phyloP scores from a whole-genome alignment of 192 early-diverging fungal species.

The Entomortierella chlamydospora region DNA sequence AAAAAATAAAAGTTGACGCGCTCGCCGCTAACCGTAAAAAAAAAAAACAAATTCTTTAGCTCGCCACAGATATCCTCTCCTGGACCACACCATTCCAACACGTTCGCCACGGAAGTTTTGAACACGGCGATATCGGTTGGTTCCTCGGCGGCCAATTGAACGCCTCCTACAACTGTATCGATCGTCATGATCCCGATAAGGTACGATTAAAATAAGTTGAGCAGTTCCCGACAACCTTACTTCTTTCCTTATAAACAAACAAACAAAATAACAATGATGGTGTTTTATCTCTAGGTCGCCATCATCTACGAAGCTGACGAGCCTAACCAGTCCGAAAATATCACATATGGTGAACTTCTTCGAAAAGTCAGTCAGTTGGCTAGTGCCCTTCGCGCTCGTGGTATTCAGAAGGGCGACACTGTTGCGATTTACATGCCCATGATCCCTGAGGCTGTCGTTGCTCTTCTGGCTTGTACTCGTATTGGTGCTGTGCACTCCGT shows the following conservation, averaged over 20 bases:
- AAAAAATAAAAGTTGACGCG: not conserved
- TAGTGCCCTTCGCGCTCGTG: slow-evolving; percentile 82
- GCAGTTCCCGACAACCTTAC: no score
- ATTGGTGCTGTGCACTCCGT: slow-evolving; percentile 94
- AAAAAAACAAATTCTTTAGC: slow-evolving; percentile 23
- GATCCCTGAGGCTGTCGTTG: slow-evolving; percentile 92
- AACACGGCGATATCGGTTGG: slow-evolving; percentile 92
- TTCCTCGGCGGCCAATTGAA: slow-evolving; percentile 93
- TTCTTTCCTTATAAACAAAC: no score
- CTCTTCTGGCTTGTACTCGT: slow-evolving; percentile 94
- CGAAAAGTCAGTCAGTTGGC: slow-evolving; percentile 85
- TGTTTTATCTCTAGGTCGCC: no score
- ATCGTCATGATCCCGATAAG: slow-evolving; percentile 91
- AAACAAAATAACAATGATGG: no score
- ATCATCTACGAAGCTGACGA: slow-evolving; percentile 93
- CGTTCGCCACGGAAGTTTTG: slow-evolving; percentile 76
- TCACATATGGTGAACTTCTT: slow-evolving; percentile 88
- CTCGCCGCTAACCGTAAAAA: no score
- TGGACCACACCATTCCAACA: slow-evolving; percentile 86
- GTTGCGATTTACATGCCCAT: slow-evolving; percentile 99
- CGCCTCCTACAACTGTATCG: slow-evolving; percentile 93
- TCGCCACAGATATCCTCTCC: slow-evolving; percentile 78
- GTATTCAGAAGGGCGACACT: slow-evolving; percentile 93
- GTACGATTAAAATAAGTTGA: slow-evolving; percentile 54
- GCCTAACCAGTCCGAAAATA: slow-evolving; percentile 78